Conservation (phyloP, 2,329 filamentous ascomycete species). For the Epichloe typhina region DNA sequence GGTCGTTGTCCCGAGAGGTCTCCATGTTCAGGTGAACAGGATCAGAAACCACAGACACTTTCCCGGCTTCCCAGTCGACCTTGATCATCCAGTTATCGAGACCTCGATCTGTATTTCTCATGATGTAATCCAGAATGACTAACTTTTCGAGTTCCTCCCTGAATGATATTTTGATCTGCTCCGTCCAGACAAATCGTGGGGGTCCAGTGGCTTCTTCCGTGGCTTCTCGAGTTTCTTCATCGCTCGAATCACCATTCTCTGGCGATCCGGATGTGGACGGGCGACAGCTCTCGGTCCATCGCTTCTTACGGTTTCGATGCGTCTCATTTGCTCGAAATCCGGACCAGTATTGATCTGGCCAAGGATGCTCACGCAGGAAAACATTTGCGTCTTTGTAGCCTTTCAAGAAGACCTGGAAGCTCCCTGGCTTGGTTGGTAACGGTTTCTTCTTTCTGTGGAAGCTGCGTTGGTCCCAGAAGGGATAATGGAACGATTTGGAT, state of each 20-base stretch:
- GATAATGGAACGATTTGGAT: constrained; percentile 96
- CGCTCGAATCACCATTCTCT: constrained; percentile 52
- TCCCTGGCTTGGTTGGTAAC: constrained; percentile 80
- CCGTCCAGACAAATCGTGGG: constrained; percentile 72
- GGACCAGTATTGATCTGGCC: constrained; percentile 76
- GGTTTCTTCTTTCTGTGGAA: constrained; percentile 79
- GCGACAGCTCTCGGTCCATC: constrained; percentile 74
- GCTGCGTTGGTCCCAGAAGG: constrained; percentile 87
- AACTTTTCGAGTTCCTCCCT: constrained; percentile 92
- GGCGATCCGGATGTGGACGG: constrained; percentile 38
- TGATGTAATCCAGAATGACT: constrained; percentile 96
- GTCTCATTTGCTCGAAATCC: constrained; percentile 57
- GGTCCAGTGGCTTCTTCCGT: constrained; percentile 36
- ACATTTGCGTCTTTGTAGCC: constrained; percentile 95
- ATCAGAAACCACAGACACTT: constrained; percentile 77
- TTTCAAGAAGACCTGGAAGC: constrained; percentile 94
- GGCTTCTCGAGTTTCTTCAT: constrained; percentile 36
- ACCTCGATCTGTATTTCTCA: constrained; percentile 95
- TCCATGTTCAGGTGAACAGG: constrained; percentile 57
- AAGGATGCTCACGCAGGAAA: constrained; percentile 88
- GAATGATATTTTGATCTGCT: constrained; percentile 77
- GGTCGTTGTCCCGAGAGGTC: constrained; percentile 16
- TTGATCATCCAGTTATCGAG: constrained; percentile 99
- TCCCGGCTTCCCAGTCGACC: constrained; percentile 72
- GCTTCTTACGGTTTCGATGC: constrained; percentile 52